Conservation (phyloP, 345 rosid genomes). For the Clausena lansium region DNA sequence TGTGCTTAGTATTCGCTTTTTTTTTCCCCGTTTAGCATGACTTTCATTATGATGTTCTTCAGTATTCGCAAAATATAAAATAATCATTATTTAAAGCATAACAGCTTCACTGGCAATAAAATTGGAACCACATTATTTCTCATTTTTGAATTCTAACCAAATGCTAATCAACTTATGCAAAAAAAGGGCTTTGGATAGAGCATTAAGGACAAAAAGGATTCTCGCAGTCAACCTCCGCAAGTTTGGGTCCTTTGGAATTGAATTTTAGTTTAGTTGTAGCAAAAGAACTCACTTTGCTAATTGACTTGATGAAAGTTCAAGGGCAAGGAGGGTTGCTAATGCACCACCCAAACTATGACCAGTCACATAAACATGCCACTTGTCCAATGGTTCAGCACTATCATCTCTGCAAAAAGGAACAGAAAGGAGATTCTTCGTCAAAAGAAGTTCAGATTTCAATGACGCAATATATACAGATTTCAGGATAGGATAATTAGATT, state of each 20-base stretch:
- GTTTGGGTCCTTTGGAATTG: neutral
- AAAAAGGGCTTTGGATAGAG: neutral
- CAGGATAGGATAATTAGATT: neutral
- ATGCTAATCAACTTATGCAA: neutral
- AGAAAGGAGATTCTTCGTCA: neutral
- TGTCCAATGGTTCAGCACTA: slow-evolving; percentile 35
- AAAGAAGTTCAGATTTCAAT: neutral
- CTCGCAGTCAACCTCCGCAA: neutral
- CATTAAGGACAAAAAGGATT: neutral
- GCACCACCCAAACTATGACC: slow-evolving; percentile 99
- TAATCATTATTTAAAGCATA: neutral
- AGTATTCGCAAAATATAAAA: neutral
- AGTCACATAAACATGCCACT: slow-evolving; percentile 91
- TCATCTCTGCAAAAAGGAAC: slow-evolving; percentile 50
- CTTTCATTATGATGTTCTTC: neutral
- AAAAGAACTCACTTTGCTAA: slow-evolving; percentile 61
- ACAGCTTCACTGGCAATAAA: neutral
- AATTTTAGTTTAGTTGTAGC: neutral
- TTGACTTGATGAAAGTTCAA: slow-evolving; percentile 91
- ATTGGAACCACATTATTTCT: neutral
- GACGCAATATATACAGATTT: neutral
- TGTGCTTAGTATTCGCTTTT: neutral
- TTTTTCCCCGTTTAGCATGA: neutral
- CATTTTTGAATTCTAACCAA: neutral
- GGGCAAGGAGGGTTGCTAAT: slow-evolving; percentile 83